Evolutionary conservation across 2,329 filamentous ascomycete genomes (phyloP), one percentile per base, ranked within the genome.

Genomic region (Pyrenophora tritici-repentis): DNA sequence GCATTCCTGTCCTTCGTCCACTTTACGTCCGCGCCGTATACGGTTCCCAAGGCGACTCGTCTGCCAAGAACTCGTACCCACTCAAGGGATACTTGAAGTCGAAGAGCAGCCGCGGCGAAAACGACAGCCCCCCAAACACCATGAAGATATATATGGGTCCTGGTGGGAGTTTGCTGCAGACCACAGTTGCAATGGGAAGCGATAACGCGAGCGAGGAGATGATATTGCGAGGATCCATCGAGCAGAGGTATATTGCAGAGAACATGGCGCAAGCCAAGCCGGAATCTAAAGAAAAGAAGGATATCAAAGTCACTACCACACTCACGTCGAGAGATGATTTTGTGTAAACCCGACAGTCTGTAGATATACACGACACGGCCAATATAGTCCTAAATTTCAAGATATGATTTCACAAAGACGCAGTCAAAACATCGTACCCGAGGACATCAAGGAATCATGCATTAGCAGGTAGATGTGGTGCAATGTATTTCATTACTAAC

Each of bases 1-100:
- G 83, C 68, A 82, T 82, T 60, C 82, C 81, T 5, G 62, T 68
- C 22, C 59, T 71, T 1, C 65, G 67, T 2, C 67, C 67, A 10
- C 73, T 78, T 55, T 83, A 80, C 2, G 78, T 68, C 6, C 48
- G 53, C 33, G 49, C 68, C 40, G 45, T 41, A 8, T 64, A 66
- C 36, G 65, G 66, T 9, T 59, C 58, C 0, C 54, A 50, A 8
- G 56, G 53, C 39, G 58, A 65, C 33, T 59, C 59, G 4, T 63
- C 59, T 2, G 32, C 39, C 18, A 38, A 37, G 8, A 51, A 57
- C 22, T 61, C 56, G 4, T 66, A 65, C 44, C 64, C 56, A 13
- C 58, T 68, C 33, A 56, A 57, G 34, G 50, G 61, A 6, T 62
- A 64, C 40, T 48, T 46, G 2, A 57, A 57, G 20, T 62, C 58